Evolutionary conservation across 2,329 filamentous ascomycete genomes (phyloP), one percentile per base, ranked within the genome.

Genomic region (Sporothrix sp.): DNA sequence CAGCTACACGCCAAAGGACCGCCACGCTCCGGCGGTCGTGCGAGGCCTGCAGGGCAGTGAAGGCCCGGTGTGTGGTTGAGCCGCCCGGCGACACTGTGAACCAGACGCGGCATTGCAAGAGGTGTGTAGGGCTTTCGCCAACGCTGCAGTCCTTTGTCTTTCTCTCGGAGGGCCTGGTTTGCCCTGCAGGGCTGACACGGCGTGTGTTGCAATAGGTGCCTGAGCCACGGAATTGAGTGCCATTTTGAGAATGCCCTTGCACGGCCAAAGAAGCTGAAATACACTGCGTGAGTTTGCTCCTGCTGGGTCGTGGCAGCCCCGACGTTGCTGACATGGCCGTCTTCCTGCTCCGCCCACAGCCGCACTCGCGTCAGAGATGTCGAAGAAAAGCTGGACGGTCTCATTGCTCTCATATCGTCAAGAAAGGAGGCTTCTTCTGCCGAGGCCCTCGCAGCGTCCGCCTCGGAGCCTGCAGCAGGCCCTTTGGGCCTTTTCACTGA

Each of bases 341-440:
- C n/a, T n/a, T n/a, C n/a, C n/a, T n/a, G n/a, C n/a, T n/a, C n/a
- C n/a, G 7, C 16, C 20, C 4, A 3, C 27, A 60, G 58, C 4
- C 57, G 58, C 3, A 55, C 57, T 3, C 44, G 58, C 4, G 57
- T 60, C 1, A 56, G 51, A 37, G 57, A 58, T 36, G 56, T 60
- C 9, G 58, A 60, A 16, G 55, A 60, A 27, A 58, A 58, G 38
- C 54, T 60, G 3, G 55, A 60, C 20, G 56, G 56, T 14, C 48
- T 60, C 40, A 57, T 59, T 32, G 58, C 58, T 70, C 68, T 27
- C 58, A 61, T 52, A 61, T 63, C 52, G 59, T 58, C 46, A 10
- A 30, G 51, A 18, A 56, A 58, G 20, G 57, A 56, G n/a, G 44
- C 54, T 4, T 57, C 56, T 9, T 49, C 54, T n/a, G 13, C 28